Evolutionary conservation across 2,329 filamentous ascomycete genomes (phyloP), one percentile per base, ranked within the genome.

Genomic region (Chrysosporium keratinophilum): DNA sequence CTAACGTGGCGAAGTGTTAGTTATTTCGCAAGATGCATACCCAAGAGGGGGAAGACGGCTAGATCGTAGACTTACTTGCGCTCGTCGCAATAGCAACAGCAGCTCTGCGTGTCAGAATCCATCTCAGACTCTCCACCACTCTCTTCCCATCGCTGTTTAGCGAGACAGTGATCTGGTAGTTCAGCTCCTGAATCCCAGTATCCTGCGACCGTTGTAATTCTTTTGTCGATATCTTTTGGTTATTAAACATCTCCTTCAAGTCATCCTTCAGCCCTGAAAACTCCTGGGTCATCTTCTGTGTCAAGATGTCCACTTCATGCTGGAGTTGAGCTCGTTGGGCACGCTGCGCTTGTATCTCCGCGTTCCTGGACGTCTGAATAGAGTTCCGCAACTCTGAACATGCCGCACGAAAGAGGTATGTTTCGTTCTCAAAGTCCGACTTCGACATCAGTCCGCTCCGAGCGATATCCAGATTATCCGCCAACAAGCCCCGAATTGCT

Each of bases 231-330:
- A 97, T 95, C 67, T 91, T 93, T 42, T 94, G 82, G 67, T 98
- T 91, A 65, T 97, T 91, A 67, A 97, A 96, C 78, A 96, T 85
- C 54, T 88, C 91, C 67, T 90, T 88, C n/a, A 97, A 78, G 53
- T 90, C 88, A 65, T 98, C 91, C 62, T 88, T 93, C 56, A 97
- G 74, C 34, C 80, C 85, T 53, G 83, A 72, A 23, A 90, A 76
- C 66, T 97, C 90, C 69, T 96, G 90, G 34, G 83, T 87, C 55
- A 96, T 75, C 46, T 84, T 80, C 73, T 97, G 93, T 53, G 81
- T 83, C 52, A 96, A 69, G 15, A 95, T 95, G 67, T 98, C 93
- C n/a, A 90, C 83, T 68, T 97, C 93, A 67, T 96, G 90, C 72
- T 96, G 89, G 59, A 98, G 71, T 47, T 90, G 82, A 3, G 85